Evolutionary conservation across 192 early-diverging fungal species (phyloP).

Genomic region (Coemansia umbellata): DNA sequence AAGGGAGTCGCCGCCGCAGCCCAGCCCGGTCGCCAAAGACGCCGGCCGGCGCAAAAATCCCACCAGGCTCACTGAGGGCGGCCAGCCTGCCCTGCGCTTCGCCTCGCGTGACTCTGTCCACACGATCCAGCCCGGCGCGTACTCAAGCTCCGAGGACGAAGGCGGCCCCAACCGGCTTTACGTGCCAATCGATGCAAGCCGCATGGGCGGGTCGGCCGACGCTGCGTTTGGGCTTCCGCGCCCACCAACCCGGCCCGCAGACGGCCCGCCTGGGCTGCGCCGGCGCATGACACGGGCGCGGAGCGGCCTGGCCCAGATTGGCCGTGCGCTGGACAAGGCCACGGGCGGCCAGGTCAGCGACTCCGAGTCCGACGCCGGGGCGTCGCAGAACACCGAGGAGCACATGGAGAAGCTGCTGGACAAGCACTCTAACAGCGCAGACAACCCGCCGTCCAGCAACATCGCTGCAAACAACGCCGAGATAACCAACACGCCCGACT

Average conservation of each 20-base stretch:
- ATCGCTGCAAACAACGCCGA: conserved; percentile 47
- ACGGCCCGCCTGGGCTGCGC: conserved; percentile 25
- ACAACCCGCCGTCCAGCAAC: conserved; percentile 28
- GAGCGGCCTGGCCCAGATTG: conserved; percentile 16
- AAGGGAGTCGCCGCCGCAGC: neutral
- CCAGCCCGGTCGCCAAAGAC: neutral
- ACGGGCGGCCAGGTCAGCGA: conserved; percentile 7
- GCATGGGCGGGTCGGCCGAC: neutral
- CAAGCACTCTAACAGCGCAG: conserved; percentile 24
- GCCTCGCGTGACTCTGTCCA: conserved; percentile 39
- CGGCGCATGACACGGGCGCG: conserved; percentile 31
- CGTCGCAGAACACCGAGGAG: conserved; percentile 14
- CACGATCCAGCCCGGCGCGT: conserved; percentile 15
- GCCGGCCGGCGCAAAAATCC: neutral
- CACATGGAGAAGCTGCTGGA: conserved; percentile 42
- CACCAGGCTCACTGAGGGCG: neutral
- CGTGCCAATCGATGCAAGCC: conserved; percentile 8
- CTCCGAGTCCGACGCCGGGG: conserved; percentile 13
- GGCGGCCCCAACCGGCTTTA: conserved; percentile 6
- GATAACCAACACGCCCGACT: conserved; percentile 27
- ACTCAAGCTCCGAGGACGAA: conserved; percentile 1
- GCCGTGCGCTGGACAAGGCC: conserved; percentile 25
- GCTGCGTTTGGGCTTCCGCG: neutral
- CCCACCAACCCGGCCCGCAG: neutral
- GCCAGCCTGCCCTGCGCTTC: conserved; percentile 27